A percentile compares a stretch with the other conserved stretches of the same genome.
Conservation (phyloP, 1,284 basidiomycete genomes). For the Leccinum fuscescens region DNA sequence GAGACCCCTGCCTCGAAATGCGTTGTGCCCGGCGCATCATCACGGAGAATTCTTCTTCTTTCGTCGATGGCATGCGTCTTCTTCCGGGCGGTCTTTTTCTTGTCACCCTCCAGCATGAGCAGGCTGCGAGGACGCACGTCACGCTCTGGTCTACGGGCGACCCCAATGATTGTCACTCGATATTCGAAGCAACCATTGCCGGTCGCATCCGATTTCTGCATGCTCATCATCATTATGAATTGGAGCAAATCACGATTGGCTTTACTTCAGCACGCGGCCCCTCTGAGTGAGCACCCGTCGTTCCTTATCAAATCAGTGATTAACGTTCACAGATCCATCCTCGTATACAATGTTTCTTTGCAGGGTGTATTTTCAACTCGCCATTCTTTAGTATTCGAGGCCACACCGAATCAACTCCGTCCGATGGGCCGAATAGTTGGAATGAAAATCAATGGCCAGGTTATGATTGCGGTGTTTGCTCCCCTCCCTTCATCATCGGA, state of each 20-base stretch:
- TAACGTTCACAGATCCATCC: constrained; percentile 19
- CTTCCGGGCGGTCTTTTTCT: constrained; percentile 28
- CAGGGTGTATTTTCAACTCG: neutral
- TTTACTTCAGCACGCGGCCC: constrained; percentile 11
- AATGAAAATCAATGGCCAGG: constrained; percentile 20
- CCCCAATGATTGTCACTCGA: neutral
- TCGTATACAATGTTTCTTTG: constrained; percentile 18
- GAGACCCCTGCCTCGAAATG: constrained; percentile 35
- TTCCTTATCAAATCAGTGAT: neutral
- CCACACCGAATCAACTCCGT: constrained; percentile 17
- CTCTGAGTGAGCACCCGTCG: constrained; percentile 15
- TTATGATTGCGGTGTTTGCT: constrained; percentile 16
- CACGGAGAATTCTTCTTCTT: constrained; percentile 16
- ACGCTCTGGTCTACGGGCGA: constrained; percentile 23
- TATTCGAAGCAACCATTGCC: constrained; percentile 14
- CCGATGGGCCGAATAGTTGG: constrained; percentile 16
- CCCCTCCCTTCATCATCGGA: constrained; percentile 3
- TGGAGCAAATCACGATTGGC: constrained; percentile 18
- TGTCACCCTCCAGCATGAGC: constrained; percentile 21
- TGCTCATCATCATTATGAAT: constrained; percentile 15
- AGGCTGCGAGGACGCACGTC: constrained; percentile 12
- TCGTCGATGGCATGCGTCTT: constrained; percentile 22
- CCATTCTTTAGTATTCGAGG: constrained; percentile 21
- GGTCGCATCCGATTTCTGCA: constrained; percentile 22
- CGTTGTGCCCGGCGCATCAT: constrained; percentile 37